A percentile compares a stretch with the other conserved stretches of the same genome.
phyloP scores from a whole-genome alignment of 2,329 filamentous ascomycete genomes.

The Pezicula radicicola region DNA sequence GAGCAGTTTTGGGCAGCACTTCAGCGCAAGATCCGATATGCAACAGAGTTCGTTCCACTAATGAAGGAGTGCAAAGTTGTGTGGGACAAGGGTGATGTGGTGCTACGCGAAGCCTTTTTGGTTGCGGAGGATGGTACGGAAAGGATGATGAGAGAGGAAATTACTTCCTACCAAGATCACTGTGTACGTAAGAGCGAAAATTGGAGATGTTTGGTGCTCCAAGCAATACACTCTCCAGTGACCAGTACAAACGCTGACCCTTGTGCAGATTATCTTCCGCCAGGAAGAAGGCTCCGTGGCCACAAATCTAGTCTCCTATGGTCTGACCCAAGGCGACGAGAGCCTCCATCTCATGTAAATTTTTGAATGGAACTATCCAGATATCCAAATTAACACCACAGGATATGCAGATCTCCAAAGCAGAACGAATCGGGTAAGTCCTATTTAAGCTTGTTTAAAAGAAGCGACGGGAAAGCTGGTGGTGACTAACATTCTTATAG shows the following conservation, averaged over 20 bases:
- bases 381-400: too few relatives aligned
- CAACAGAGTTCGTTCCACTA: conserved; percentile 24
- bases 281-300: conserved; percentile 19
- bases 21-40: conserved; percentile 23
- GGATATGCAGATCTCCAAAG: too few relatives aligned
- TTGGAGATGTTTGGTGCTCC: neutral
- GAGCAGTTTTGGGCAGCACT: conserved; percentile 34
- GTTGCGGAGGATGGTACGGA: neutral
- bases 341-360: conserved; percentile 37
- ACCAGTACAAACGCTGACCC: neutral
- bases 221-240: neutral
- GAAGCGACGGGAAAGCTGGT: too few relatives aligned
- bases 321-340: conserved; percentile 17
- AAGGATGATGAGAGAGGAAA: conserved; percentile 1
- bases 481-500: too few relatives aligned
- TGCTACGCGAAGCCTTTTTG: conserved; percentile 10
- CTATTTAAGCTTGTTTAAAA: too few relatives aligned
- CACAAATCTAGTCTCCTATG: conserved; percentile 30
- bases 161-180: conserved; percentile 4
- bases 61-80: conserved; percentile 10
- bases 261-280: conserved; percentile 7
- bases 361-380: conserved; percentile 40
- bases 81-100: conserved; percentile 7
- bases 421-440: too few relatives aligned
- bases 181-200: neutral